Base-by-base conservation (phyloP, 164 flowering plant genomes). In the Santalum album region DNA sequence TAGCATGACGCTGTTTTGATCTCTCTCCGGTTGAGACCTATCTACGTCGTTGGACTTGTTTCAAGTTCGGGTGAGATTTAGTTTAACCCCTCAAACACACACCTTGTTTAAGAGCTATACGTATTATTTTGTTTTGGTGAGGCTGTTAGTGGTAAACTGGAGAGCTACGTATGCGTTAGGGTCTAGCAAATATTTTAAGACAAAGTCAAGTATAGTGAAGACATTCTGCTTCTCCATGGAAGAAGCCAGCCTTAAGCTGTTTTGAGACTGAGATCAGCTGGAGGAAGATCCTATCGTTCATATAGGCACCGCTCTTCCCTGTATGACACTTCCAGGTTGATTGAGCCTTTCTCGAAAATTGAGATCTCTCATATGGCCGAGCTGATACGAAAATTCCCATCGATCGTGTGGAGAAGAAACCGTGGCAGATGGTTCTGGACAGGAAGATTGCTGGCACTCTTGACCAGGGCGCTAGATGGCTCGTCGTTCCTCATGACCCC, bases 231-330 rank as follows among this genome's bases (percentile, higher is more conserved):
- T n/a, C n/a, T n/a, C n/a, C n/a, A n/a, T n/a, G n/a, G n/a, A n/a
- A n/a, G n/a, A n/a, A n/a, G n/a, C n/a, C n/a, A n/a, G n/a, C n/a
- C 84, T 78, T 39, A 81, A 74, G 69, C 53, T 65, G 6, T 81
- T 81, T 58, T n/a, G 86, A 81, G 65, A 75, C 65, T 32, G 65
- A 68, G 80, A 76, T 5, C 87, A 81, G 62, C 61, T 78, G 23
- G 87, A 78, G 71, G 82, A 81, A 58, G 84, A 79, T 62, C 87
- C 84, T 0, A 79, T 81, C 43, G 84, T 81, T 48, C 84, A 81
- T n/a, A n/a, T 66, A 69, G 84, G 60, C 87, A 81, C 66, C 82
- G 79, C 52, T 81, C 87, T 2, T 75, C 84, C 18, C 61, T 81
- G 14, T 79, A 81, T 49, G 82, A 81, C 62, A 79, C 84, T 1